These are phyloP conservation scores for Trypanosoma scelopori DNA, from an alignment of 208 protist species.

Conservation along the genomic window DNA sequence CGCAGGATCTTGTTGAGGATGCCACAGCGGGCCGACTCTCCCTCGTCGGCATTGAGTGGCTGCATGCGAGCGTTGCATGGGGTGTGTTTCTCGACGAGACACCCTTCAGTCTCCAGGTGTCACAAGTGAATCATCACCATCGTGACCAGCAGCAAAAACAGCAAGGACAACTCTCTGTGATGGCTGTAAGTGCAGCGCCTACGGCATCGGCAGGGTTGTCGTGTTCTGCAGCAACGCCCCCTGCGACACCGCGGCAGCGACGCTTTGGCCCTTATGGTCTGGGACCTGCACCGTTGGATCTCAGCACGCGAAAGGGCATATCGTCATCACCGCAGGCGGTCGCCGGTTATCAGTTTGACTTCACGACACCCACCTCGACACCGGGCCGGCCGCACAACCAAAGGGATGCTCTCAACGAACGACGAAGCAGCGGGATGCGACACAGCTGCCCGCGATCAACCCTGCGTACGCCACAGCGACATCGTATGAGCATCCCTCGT, in stretches of 20 bases:
- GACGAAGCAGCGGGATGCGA: neutral
- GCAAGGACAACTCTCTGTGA: neutral
- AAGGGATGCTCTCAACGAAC: neutral
- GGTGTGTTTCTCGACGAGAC: conserved; percentile 69
- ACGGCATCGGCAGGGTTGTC: neutral
- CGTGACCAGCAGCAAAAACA: neutral
- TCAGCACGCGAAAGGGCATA: neutral
- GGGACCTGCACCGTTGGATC: conserved; percentile 10
- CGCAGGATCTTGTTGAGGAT: conserved; percentile 6
- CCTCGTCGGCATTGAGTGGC: conserved; percentile 48
- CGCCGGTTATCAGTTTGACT: conserved; percentile 27
- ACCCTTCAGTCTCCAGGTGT: conserved; percentile 4
- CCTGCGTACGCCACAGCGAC: conserved; percentile 18
- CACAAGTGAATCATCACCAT: neutral
- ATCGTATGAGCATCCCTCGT: conserved; percentile 12
- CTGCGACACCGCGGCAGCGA: neutral
- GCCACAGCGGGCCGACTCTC: conserved; percentile 32
- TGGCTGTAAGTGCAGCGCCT: neutral
- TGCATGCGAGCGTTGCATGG: conserved; percentile 53
- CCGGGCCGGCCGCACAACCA: neutral
- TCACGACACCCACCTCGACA: conserved; percentile 23
- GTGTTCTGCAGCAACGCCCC: conserved; percentile 2
- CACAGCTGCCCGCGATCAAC: conserved; percentile 22
- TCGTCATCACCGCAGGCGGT: conserved; percentile 1
- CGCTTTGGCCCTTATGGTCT: conserved; percentile 1